Evolutionary conservation across 1,284 basidiomycete species (phyloP).

Genomic region (Bondarzewia mesenterica): DNA sequence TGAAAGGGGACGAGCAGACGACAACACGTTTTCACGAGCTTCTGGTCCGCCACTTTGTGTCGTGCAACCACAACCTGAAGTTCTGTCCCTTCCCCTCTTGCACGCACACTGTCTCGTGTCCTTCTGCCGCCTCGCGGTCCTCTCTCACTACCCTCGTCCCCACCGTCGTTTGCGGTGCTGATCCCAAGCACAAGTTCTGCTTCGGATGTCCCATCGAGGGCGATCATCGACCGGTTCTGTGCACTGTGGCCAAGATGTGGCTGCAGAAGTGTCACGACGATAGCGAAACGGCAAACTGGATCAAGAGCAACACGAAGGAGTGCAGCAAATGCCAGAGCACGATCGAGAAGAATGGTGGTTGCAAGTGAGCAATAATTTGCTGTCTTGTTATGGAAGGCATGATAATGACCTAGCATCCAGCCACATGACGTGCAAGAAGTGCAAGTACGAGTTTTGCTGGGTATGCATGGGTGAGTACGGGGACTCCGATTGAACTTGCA

Average conservation of each 20-base stretch:
- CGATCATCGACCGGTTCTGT: conserved; percentile 90
- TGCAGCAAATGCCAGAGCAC: conserved; percentile 93
- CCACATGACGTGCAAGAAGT: conserved; percentile 99
- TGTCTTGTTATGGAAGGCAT: neutral
- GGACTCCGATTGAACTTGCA: neutral
- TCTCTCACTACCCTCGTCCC: conserved; percentile 81
- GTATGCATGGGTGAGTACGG: conserved; percentile 62
- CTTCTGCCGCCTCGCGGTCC: conserved; percentile 61
- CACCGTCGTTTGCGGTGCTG: conserved; percentile 76
- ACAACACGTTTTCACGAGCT: conserved; percentile 78
- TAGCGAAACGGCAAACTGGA: conserved; percentile 98
- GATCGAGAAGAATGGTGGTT: conserved; percentile 99
- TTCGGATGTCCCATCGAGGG: conserved; percentile 83
- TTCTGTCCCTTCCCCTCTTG: conserved; percentile 89
- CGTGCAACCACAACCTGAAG: conserved; percentile 75
- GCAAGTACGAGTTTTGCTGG: conserved; percentile 86
- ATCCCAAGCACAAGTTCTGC: conserved; percentile 71
- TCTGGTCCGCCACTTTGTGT: conserved; percentile 86
- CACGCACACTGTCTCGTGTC: conserved; percentile 86
- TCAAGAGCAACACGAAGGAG: conserved; percentile 98
- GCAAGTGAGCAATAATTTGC: conserved; percentile 68
- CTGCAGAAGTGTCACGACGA: conserved; percentile 96
- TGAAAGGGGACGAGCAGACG: conserved; percentile 26
- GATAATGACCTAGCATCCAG: conserved; percentile 29
- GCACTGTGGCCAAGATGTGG: conserved; percentile 88